Conservation (phyloP, 176 grass and related monocot genomes). For the Oryza punctata region DNA sequence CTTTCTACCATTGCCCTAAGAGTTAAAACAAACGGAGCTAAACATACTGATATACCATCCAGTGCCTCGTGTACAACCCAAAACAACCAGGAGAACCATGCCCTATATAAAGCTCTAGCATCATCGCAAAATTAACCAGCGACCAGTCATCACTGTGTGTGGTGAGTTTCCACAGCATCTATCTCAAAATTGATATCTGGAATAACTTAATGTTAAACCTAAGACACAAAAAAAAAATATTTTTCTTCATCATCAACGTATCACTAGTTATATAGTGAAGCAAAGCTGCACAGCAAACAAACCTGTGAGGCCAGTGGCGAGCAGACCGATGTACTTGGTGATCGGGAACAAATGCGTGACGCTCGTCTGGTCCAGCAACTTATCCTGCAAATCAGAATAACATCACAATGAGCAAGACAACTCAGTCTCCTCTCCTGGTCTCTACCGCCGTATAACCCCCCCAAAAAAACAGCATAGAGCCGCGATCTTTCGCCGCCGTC, state of each 20-base stretch:
- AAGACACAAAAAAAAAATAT: background rate
- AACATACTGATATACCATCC: background rate
- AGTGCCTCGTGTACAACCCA: background rate
- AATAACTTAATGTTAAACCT: background rate
- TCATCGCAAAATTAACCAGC: background rate
- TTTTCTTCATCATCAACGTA: background rate
- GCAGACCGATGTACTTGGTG: constrained; percentile 81
- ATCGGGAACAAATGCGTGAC: constrained; percentile 86
- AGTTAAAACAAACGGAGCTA: background rate
- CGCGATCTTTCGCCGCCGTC: background rate
- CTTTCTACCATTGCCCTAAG: background rate
- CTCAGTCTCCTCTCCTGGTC: background rate
- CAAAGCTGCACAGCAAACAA: background rate
- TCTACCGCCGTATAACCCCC: background rate
- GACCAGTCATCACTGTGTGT: background rate
- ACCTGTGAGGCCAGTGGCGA: constrained; percentile 98
- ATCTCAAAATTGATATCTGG: background rate
- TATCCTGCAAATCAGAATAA: constrained; percentile 62
- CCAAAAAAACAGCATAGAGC: background rate
- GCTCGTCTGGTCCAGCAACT: constrained; percentile 88
- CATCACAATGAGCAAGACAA: background rate
- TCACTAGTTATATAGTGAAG: background rate
- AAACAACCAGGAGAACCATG: background rate
- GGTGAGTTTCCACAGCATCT: background rate
- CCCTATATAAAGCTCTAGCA: background rate